phyloP scores from a whole-genome alignment of 2,329 filamentous ascomycete genomes.

The Microdochium paspali region DNA sequence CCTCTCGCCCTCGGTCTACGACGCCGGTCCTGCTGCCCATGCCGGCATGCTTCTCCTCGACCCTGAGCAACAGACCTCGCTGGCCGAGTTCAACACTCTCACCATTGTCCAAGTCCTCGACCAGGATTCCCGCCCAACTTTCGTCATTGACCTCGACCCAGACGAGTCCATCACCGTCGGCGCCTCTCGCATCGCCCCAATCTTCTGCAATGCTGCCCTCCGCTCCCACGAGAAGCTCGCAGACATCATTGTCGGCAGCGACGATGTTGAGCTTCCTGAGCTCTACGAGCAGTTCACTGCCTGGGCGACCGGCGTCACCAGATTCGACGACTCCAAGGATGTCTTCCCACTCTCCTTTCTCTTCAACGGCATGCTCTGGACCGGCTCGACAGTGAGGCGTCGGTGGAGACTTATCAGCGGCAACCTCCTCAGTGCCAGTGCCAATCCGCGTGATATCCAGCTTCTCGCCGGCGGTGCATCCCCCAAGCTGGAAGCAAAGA shows the following conservation, averaged over 20 bases:
- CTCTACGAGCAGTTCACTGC: slow-evolving; percentile 25
- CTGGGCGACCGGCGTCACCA: slow-evolving; percentile 31
- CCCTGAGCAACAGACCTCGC: slow-evolving; percentile 4
- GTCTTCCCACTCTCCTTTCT: slow-evolving; percentile 31
- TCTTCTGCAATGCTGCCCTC: slow-evolving; percentile 26
- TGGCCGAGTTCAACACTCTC: slow-evolving; percentile 11
- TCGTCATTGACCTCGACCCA: slow-evolving; percentile 26
- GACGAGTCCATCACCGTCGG: slow-evolving; percentile 13
- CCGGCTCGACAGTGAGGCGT: slow-evolving; percentile 24
- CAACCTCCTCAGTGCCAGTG: slow-evolving; percentile 21
- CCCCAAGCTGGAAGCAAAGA: slow-evolving; percentile 6
- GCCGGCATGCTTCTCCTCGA: background rate
- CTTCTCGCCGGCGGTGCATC: slow-evolving; percentile 7
- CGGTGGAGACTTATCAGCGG: slow-evolving; percentile 31
- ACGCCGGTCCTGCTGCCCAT: background rate
- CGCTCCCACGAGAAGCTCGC: slow-evolving; percentile 20
- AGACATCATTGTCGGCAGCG: slow-evolving; percentile 15
- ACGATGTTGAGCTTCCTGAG: background rate
- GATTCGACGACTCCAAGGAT: slow-evolving; percentile 32
- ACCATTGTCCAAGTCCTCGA: slow-evolving; percentile 21
- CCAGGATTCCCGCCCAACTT: slow-evolving; percentile 26
- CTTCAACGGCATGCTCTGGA: slow-evolving; percentile 24
- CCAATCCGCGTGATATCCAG: slow-evolving; percentile 14
- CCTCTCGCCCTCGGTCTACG: background rate
- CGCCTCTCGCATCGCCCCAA: slow-evolving; percentile 14